Evolutionary conservation across 495 filamentous ascomycete species (phyloP).

Genomic region (Xylaria grammica): DNA sequence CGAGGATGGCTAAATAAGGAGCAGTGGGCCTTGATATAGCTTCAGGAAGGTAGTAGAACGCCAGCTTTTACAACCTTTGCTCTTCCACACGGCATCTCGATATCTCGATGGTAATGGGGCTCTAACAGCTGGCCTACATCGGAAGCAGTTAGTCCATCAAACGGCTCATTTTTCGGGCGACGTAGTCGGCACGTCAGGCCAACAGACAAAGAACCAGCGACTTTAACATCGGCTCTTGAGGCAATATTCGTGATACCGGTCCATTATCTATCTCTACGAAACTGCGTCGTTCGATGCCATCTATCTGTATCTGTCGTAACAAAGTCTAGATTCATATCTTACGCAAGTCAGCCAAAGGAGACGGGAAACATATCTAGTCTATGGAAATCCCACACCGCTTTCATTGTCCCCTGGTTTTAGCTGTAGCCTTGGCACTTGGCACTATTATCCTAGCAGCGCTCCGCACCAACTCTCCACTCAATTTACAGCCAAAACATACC

Average conservation of each 20-base stretch:
- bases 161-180: neutral
- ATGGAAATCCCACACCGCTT: slow-evolving; percentile 3
- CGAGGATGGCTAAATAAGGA: neutral
- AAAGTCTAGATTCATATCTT: neutral
- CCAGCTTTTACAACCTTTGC: neutral
- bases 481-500: neutral
- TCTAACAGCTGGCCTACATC: neutral
- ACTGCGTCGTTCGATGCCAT: too few species aligned
- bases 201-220: neutral
- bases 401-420: neutral
- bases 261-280: too few species aligned
- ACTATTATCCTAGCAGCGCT: neutral
- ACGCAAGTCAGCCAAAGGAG: neutral
- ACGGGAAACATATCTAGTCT: neutral
- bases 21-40: neutral
- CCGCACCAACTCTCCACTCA: neutral
- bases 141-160: neutral
- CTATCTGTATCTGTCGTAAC: neutral
- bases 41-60: slow-evolving; percentile 6
- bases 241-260: neutral
- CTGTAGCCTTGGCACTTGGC: neutral
- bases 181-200: neutral
- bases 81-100: too few species aligned
- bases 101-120: neutral
- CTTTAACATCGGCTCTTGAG: neutral